Evolutionary conservation across 2,329 filamentous ascomycete species (phyloP), one percentile per base, ranked within the genome.

Genomic region (Fusarium concolor): DNA sequence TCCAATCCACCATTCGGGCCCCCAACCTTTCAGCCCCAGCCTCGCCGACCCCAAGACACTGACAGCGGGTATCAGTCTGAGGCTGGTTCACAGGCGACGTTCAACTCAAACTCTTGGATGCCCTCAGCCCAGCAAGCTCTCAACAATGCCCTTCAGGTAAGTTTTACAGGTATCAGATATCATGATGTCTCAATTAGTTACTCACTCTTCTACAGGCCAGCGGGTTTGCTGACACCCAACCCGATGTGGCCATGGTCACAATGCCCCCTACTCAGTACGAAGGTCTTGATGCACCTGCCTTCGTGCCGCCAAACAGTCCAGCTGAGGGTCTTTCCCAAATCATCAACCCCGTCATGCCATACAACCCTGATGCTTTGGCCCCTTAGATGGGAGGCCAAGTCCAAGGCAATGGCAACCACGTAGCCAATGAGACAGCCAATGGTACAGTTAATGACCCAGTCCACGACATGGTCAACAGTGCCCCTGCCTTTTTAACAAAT

Each of bases 351-450:
- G 8, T 26, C 22, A 50, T 42, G 53, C n/a, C 52, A 26, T 44
- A 43, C 18, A 10, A 22, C 39, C 29, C 50, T 33, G 33, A 38
- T 47, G 46, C 62, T 55, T 24, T 49, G 63, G 57, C 41, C 12
- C 72, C 71, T 70, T 74, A 74, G 72, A 62, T 69, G 63, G 72
- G 72, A 45, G 67, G 53, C 35, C 71, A 71, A 55, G 57, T 50
- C 39, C 55, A 61, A 41, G 31, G 45, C 38, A 46, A 33, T 37
- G 55, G 42, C 6, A 24, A 42, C 35, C 17, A 29, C 17, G 50
- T 53, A 42, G 17, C 31, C 17, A 24, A 42, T 37, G 53, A 38
- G 29, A 47, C 44, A 29, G 29, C 35, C 18, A 47, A 31, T 37
- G 31, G 47, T 26, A 7, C 26, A 26, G 26, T 26, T 26, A 42